These are phyloP conservation scores for Balakata baccata DNA, from an alignment of 345 rosid genomes.

Conservation along the genomic window DNA sequence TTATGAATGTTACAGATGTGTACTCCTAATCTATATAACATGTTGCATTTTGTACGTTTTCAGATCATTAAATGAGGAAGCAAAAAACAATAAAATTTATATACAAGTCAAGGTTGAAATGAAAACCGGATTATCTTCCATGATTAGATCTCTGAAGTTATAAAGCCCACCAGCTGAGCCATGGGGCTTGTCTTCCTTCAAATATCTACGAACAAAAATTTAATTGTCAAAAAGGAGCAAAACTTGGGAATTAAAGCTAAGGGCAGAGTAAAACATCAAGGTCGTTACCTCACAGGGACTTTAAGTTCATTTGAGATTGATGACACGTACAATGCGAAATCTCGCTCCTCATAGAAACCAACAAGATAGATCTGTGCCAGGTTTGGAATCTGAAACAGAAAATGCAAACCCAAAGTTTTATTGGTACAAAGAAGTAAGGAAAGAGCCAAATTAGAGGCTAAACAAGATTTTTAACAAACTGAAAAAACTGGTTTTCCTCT, in stretches of 20 bases:
- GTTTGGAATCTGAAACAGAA: slow-evolving; percentile 33
- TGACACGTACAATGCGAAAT: slow-evolving; percentile 33
- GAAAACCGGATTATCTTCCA: slow-evolving; percentile 33
- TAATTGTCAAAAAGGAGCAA: neutral
- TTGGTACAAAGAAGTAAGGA: neutral
- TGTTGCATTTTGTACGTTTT: neutral
- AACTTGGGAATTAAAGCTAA: slow-evolving; percentile 1
- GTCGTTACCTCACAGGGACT: slow-evolving; percentile 28
- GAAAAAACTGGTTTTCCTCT: neutral
- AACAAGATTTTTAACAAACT: slow-evolving; percentile 3
- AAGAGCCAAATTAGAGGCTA: neutral
- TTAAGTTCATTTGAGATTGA: slow-evolving; percentile 35
- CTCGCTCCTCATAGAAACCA: slow-evolving; percentile 37
- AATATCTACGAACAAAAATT: slow-evolving; percentile 20
- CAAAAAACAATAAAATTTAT: neutral
- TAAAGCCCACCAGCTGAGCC: slow-evolving; percentile 40
- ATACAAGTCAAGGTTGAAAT: neutral
- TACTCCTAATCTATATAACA: neutral
- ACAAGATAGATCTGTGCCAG: slow-evolving; percentile 34
- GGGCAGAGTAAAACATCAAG: slow-evolving; percentile 10
- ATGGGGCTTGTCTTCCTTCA: slow-evolving; percentile 37
- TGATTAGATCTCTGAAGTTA: slow-evolving; percentile 31
- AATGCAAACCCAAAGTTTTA: neutral
- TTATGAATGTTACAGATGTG: neutral
- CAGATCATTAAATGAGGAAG: neutral